Percentiles rank a stretch among this genome's conserved stretches.
Evolutionary conservation across 2,329 filamentous ascomycete species (phyloP).

Genomic region (Nannizziopsis arthrosporioides): DNA sequence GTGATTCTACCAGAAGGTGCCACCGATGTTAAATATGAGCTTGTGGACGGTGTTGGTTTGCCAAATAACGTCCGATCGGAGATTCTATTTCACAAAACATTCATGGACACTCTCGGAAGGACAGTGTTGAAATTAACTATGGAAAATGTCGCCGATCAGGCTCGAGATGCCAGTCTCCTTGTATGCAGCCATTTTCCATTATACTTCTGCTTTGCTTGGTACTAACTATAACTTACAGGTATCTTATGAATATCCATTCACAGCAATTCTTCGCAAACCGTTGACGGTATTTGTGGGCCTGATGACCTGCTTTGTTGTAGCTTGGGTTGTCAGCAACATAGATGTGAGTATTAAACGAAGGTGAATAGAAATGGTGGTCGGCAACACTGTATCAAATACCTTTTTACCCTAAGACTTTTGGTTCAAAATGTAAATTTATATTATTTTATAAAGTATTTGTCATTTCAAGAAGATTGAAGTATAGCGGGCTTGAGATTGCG

Average conservation of each 20-base stretch:
- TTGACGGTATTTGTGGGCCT: constrained; percentile 64
- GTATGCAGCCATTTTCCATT: constrained; percentile 31
- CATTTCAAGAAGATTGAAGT: too few relatives aligned
- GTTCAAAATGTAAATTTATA: neutral
- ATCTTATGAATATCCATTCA: constrained; percentile 71
- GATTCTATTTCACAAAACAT: constrained; percentile 66
- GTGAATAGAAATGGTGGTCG: constrained; percentile 16
- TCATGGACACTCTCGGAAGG: constrained; percentile 84
- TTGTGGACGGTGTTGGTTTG: constrained; percentile 68
- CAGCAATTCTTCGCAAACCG: constrained; percentile 72
- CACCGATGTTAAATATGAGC: constrained; percentile 49
- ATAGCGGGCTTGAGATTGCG: too few relatives aligned
- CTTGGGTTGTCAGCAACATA: constrained; percentile 64
- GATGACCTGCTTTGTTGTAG: constrained; percentile 59
- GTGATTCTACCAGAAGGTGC: constrained; percentile 87
- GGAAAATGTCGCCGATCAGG: constrained; percentile 80
- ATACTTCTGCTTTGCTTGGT: neutral
- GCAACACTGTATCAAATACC: too few relatives aligned
- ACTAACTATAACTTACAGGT: constrained; percentile 34
- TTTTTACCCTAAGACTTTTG: neutral
- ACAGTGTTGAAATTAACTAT: constrained; percentile 70
- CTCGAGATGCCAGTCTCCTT: constrained; percentile 69
- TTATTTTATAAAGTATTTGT: too few relatives aligned
- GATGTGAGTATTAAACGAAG: constrained; percentile 66
- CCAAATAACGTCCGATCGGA: constrained; percentile 40